A percentile compares a stretch with the other conserved stretches of the same genome.
Evolutionary conservation across 106 monocot genomes (phyloP).

Genomic region (Dendrobium officinale): DNA sequence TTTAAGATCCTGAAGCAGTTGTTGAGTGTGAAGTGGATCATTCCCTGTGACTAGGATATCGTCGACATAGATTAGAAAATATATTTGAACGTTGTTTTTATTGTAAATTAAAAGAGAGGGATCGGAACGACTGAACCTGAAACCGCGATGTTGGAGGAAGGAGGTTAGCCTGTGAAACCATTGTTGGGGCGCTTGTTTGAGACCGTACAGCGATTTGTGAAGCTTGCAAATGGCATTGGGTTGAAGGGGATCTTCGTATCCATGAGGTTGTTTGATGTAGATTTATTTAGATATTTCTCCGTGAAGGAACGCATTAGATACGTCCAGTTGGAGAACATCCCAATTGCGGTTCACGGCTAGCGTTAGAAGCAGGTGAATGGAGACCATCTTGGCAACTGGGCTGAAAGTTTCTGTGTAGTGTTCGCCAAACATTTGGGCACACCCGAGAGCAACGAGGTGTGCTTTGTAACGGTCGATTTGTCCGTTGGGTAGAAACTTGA

Average conservation of each 20-base stretch:
- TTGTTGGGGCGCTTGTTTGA: not conserved
- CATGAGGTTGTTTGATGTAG: not conserved
- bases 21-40: not conserved
- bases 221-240: constrained; percentile 2
- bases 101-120: not conserved
- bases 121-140: not conserved
- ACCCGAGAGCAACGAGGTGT: not conserved
- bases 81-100: not conserved
- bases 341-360: not conserved
- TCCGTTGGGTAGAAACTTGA: not conserved
- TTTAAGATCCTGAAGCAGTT: too few species aligned
- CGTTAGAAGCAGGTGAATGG: not conserved
- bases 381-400: not conserved
- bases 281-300: not conserved
- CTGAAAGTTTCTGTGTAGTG: constrained; percentile 7
- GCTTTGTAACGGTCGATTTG: not conserved
- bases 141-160: not conserved
- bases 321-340: constrained; percentile 1
- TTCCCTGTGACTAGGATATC: not conserved
- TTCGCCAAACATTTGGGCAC: too few species aligned
- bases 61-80: not conserved
- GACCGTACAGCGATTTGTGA: not conserved
- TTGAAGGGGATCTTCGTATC: not conserved
- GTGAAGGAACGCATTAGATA: not conserved
- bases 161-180: not conserved